Evolutionary conservation across 768 basidiomycete species (phyloP).

Genomic region (Tulasnella sp.): DNA sequence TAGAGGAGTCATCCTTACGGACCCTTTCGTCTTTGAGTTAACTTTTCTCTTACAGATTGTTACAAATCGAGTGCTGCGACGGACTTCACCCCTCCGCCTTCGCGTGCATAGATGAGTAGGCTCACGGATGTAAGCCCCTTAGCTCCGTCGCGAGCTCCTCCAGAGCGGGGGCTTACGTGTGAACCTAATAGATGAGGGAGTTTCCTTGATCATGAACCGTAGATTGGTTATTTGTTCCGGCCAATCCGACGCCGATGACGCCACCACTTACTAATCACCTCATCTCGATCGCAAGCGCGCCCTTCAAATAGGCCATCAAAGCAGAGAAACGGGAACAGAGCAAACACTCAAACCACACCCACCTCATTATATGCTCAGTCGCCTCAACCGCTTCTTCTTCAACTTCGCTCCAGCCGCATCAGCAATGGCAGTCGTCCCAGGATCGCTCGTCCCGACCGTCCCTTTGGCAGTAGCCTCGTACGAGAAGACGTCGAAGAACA

Average conservation of each 20-base stretch:
- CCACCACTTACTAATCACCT: background rate
- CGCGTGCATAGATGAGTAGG: no score
- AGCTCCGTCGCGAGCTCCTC: no score
- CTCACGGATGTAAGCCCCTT: no score
- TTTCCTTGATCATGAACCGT: no score
- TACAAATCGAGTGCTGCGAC: no score
- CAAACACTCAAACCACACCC: background rate
- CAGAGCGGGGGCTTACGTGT: no score
- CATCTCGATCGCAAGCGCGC: background rate
- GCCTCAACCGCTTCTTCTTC: background rate
- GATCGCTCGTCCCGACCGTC: constrained; percentile 3
- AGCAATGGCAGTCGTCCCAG: background rate
- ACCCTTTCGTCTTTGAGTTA: no score
- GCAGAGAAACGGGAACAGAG: background rate
- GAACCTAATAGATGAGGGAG: background rate
- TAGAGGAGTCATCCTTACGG: no score
- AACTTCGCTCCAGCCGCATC: background rate
- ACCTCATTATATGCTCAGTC: background rate
- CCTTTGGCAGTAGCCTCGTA: constrained; percentile 8
- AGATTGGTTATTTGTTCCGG: background rate
- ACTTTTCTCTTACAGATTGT: no score
- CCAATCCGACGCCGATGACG: background rate
- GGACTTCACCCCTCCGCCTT: no score
- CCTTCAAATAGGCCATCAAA: background rate
- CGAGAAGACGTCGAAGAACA: constrained; percentile 7